Evolutionary conservation across 305 asterid genomes (phyloP).

Genomic region (Fraxinus angustifolia): DNA sequence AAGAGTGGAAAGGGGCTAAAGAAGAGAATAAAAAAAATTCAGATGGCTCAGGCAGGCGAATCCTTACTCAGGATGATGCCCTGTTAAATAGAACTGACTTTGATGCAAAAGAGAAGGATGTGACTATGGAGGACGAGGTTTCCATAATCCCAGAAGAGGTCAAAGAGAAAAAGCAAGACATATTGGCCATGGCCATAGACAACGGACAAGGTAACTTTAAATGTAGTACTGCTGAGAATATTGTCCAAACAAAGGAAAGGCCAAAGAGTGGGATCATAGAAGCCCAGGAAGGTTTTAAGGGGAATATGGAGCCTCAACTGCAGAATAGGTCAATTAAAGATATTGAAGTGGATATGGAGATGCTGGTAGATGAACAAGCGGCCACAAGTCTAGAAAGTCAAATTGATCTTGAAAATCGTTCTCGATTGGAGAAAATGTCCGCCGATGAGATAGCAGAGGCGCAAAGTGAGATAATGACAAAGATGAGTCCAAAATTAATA

Average conservation of each 20-base stretch:
- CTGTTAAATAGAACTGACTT: slow-evolving; percentile 9
- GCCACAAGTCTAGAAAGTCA: slow-evolving; percentile 49
- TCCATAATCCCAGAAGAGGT: slow-evolving; percentile 20
- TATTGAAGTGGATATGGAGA: slow-evolving; percentile 25
- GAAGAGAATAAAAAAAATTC: slow-evolving; percentile 22
- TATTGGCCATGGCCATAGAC: slow-evolving; percentile 25
- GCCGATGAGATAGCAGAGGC: slow-evolving; percentile 81
- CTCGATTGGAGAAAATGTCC: slow-evolving; percentile 66
- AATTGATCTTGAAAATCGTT: slow-evolving; percentile 81
- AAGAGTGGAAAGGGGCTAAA: slow-evolving; percentile 16
- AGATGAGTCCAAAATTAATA: slow-evolving; percentile 64
- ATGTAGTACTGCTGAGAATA: slow-evolving; percentile 15
- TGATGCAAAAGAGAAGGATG: slow-evolving; percentile 21
- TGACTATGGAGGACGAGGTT: slow-evolving; percentile 20
- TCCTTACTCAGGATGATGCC: slow-evolving; percentile 19
- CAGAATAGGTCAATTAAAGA: slow-evolving; percentile 25
- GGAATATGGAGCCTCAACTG: slow-evolving; percentile 19
- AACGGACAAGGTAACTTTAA: slow-evolving; percentile 18
- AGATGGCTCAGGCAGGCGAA: slow-evolving; percentile 20
- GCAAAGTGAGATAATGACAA: slow-evolving; percentile 67
- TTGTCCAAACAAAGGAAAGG: slow-evolving; percentile 22
- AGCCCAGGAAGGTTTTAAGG: slow-evolving; percentile 17
- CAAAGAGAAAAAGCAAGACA: slow-evolving; percentile 20
- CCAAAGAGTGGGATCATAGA: slow-evolving; percentile 15
- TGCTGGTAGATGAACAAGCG: slow-evolving; percentile 33